These are phyloP conservation scores for Escovopsis sp. DNA, from an alignment of 2,329 filamentous ascomycete species.

Conservation along the genomic window DNA sequence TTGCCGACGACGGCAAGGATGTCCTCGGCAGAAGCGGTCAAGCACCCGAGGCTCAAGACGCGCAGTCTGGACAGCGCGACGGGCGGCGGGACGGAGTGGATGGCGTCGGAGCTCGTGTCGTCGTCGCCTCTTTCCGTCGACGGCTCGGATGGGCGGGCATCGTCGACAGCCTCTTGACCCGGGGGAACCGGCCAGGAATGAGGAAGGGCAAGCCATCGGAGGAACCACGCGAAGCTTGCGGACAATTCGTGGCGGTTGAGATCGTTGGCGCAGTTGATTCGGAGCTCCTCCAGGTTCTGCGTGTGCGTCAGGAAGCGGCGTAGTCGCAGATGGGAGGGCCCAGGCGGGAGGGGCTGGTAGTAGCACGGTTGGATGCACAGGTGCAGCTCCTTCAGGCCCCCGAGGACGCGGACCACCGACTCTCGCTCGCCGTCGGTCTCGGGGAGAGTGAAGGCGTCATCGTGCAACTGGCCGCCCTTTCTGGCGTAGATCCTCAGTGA, in stretches of 20 bases:
- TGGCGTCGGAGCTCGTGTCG: not conserved
- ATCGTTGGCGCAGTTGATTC: conserved; percentile 27
- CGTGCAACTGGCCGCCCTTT: conserved; percentile 16
- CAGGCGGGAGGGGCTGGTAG: not conserved
- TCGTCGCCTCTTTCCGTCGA: not conserved
- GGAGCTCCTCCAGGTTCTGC: conserved; percentile 33
- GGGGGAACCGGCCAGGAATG: too few species aligned
- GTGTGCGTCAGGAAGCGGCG: conserved; percentile 12
- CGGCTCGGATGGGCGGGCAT: not conserved
- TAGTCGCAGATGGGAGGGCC: conserved; percentile 7
- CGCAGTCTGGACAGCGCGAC: conserved; percentile 21
- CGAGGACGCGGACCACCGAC: conserved; percentile 26
- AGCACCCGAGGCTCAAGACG: conserved; percentile 29
- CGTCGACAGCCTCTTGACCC: too few species aligned
- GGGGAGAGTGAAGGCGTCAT: conserved; percentile 28
- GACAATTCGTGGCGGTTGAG: too few species aligned
- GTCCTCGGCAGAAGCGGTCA: conserved; percentile 13
- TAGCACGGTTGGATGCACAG: conserved; percentile 8
- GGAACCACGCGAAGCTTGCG: not conserved
- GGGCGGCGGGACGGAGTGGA: conserved; percentile 6
- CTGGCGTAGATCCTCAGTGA: conserved; percentile 35
- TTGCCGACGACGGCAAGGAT: conserved; percentile 25
- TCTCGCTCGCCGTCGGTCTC: conserved; percentile 12
- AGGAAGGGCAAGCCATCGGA: not conserved
- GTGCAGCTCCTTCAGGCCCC: conserved; percentile 29